Percentiles rank a stretch among this genome's conserved stretches.
These are phyloP conservation scores for Hanseniaspora sp. DNA, from an alignment of 1,139 yeast species.

Conservation along the genomic window DNA sequence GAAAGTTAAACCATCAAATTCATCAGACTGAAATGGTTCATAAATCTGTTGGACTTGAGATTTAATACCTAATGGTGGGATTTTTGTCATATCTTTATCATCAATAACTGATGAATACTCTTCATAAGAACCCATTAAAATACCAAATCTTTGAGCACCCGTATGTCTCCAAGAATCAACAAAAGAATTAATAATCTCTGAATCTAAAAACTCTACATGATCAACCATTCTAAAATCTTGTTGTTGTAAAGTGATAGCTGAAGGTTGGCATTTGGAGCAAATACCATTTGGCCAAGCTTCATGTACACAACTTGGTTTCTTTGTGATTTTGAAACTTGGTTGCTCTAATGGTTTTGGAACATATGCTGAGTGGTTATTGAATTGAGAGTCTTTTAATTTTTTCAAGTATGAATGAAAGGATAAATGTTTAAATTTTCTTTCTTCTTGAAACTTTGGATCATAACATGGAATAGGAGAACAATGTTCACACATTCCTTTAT, in stretches of 20 bases:
- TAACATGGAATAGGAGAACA: constrained; percentile 95
- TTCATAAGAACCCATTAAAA: constrained; percentile 72
- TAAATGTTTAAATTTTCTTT: constrained; percentile 71
- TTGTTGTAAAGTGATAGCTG: constrained; percentile 83
- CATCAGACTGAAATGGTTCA: constrained; percentile 85
- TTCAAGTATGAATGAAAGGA: constrained; percentile 78
- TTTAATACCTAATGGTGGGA: constrained; percentile 72
- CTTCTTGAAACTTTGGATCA: constrained; percentile 67
- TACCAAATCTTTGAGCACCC: constrained; percentile 79
- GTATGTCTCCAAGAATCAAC: constrained; percentile 85
- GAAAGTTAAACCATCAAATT: constrained; percentile 71
- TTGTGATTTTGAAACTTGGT: constrained; percentile 54
- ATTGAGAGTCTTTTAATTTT: constrained; percentile 53
- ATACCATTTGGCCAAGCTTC: constrained; percentile 90
- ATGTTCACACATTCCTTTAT: constrained; percentile 94
- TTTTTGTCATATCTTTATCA: constrained; percentile 30
- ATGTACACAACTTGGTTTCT: constrained; percentile 67
- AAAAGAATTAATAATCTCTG: constrained; percentile 63
- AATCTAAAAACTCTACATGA: constrained; percentile 80
- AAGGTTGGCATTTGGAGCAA: constrained; percentile 95
- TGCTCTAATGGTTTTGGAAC: constrained; percentile 73
- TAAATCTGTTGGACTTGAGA: constrained; percentile 89
- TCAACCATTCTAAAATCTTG: constrained; percentile 94
- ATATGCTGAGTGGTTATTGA: constrained; percentile 48
- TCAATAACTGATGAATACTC: constrained; percentile 32